Conservation (phyloP, 169 alveolate species). For the Plasmodium reichenowi region DNA sequence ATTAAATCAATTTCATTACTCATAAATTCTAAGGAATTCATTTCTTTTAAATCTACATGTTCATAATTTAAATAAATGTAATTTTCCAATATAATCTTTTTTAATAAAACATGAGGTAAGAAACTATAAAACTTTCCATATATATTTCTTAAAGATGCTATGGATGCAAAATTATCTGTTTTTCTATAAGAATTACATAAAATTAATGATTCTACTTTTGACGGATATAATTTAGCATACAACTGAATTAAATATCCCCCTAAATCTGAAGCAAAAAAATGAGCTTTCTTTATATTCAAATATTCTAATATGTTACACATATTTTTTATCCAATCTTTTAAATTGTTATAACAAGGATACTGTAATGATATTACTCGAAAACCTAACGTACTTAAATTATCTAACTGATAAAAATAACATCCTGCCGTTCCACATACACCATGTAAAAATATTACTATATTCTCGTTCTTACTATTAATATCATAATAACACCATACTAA, state of each 20-base stretch:
- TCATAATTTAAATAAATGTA: conserved; percentile 75
- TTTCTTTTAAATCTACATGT: conserved; percentile 78
- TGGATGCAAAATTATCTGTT: conserved; percentile 82
- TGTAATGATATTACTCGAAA: conserved; percentile 84
- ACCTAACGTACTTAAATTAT: conserved; percentile 80
- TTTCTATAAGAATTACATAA: conserved; percentile 85
- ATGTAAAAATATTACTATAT: conserved; percentile 80
- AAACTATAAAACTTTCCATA: conserved; percentile 81
- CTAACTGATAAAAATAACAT: conserved; percentile 82
- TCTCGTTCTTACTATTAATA: conserved; percentile 44
- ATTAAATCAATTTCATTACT: conserved; percentile 84
- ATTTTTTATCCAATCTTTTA: conserved; percentile 84
- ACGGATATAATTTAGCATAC: conserved; percentile 83
- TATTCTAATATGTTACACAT: conserved; percentile 83
- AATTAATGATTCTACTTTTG: conserved; percentile 74
- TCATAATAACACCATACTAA: conserved; percentile 86
- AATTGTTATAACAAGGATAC: conserved; percentile 83
- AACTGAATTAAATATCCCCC: conserved; percentile 85
- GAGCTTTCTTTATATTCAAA: conserved; percentile 81
- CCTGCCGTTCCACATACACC: conserved; percentile 90
- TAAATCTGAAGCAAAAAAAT: conserved; percentile 85
- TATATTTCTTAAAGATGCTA: conserved; percentile 80
- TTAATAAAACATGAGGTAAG: conserved; percentile 83
- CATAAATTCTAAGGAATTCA: conserved; percentile 85
- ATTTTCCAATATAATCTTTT: conserved; percentile 79